Conservation (phyloP, 208 protist genomes). For the Leishmania tarentolae region DNA sequence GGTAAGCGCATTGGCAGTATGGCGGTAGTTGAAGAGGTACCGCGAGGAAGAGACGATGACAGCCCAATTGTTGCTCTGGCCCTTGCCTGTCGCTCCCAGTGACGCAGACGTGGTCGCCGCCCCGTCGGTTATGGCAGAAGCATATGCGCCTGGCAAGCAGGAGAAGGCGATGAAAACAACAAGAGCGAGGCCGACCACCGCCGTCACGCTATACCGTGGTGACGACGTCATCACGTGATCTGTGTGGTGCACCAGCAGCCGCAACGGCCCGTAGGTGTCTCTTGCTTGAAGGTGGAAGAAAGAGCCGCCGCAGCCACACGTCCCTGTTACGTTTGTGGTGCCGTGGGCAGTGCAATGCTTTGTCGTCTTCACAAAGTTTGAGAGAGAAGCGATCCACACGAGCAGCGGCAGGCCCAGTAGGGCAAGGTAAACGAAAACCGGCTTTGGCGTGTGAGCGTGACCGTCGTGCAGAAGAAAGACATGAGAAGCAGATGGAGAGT, state of each 20-base stretch:
- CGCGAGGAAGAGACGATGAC: slow-evolving; percentile 95
- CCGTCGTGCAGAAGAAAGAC: background rate
- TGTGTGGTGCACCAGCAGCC: background rate
- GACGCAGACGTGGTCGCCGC: slow-evolving; percentile 7
- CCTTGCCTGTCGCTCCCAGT: background rate
- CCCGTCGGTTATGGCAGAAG: background rate
- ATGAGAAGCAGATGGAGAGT: background rate
- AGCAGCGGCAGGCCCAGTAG: background rate
- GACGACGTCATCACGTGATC: background rate
- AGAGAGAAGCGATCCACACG: background rate
- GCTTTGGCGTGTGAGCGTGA: too few species aligned
- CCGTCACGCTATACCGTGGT: background rate
- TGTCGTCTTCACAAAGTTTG: background rate
- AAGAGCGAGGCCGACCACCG: background rate
- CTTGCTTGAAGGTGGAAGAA: background rate
- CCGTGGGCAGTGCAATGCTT: background rate
- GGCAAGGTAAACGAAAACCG: background rate
- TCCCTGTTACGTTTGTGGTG: background rate
- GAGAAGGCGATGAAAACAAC: background rate
- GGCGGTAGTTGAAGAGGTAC: slow-evolving; percentile 99
- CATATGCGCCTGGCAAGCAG: background rate
- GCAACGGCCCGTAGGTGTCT: background rate
- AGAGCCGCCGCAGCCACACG: background rate
- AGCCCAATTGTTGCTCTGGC: slow-evolving; percentile 89
- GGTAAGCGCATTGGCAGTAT: slow-evolving; percentile 96